Percentiles rank a stretch among this genome's conserved stretches.
Conservation (phyloP, 176 grass and related monocot species). For the Oryza punctata region DNA sequence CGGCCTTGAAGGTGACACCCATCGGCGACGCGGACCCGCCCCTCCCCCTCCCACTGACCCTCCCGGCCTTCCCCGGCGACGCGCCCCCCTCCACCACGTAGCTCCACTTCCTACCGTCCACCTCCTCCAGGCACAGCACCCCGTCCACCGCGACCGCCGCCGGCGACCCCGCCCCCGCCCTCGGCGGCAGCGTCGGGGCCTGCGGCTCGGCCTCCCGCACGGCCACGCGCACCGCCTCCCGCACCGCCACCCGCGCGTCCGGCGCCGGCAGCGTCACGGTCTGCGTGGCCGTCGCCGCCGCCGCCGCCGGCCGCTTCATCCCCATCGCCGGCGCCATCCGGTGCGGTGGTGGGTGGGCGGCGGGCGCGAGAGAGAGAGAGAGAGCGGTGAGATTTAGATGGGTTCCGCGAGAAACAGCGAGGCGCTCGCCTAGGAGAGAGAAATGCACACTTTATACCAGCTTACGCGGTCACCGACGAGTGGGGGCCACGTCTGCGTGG, state of each 20-base stretch:
- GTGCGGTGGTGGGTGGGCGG: conserved; percentile 37
- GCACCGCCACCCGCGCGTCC: conserved; percentile 39
- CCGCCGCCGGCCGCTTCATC: conserved; percentile 56
- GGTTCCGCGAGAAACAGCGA: conserved; percentile 36
- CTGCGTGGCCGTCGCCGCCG: conserved; percentile 64
- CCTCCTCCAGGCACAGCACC: conserved; percentile 82
- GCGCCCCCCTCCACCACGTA: conserved; percentile 65
- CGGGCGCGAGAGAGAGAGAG: not conserved
- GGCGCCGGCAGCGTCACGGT: conserved; percentile 48
- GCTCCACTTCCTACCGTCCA: conserved; percentile 84
- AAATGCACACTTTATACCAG: too few relatives aligned
- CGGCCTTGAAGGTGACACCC: conserved; percentile 56
- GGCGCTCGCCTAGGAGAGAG: not conserved
- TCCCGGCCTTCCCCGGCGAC: conserved; percentile 8
- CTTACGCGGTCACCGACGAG: not conserved
- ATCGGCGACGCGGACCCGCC: not conserved
- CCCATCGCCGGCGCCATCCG: conserved; percentile 71
- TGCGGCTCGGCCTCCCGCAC: conserved; percentile 40
- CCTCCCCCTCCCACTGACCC: conserved; percentile 39
- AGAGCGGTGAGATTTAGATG: conserved; percentile 40
- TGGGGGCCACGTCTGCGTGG: accelerated
- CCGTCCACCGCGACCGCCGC: conserved; percentile 38
- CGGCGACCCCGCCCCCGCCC: not conserved
- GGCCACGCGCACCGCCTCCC: conserved; percentile 61
- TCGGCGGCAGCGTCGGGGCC: conserved; percentile 25